These are phyloP conservation scores for Morella rubra DNA, from an alignment of 306 rosid species.

Conservation along the genomic window DNA sequence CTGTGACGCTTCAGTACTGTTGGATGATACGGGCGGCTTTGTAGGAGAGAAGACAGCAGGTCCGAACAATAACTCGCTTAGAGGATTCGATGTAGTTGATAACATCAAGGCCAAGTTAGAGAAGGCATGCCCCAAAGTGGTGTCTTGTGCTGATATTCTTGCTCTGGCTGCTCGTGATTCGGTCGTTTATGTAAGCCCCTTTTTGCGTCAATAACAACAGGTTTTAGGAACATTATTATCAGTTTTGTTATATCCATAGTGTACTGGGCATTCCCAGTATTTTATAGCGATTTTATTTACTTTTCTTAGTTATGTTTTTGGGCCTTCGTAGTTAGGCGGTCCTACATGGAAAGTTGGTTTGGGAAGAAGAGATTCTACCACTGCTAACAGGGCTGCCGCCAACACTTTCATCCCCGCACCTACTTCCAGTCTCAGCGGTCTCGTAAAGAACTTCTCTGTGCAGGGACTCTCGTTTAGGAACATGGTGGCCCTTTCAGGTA, in stretches of 20 bases:
- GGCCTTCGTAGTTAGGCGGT: conserved; percentile 51
- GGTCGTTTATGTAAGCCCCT: conserved; percentile 37
- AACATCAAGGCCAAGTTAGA: conserved; percentile 53
- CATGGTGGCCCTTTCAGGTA: conserved; percentile 66
- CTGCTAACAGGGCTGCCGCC: conserved; percentile 52
- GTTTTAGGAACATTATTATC: not conserved
- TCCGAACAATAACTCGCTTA: conserved; percentile 48
- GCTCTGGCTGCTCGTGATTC: conserved; percentile 61
- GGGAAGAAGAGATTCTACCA: conserved; percentile 65
- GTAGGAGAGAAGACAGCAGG: conserved; percentile 61
- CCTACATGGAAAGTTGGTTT: conserved; percentile 55
- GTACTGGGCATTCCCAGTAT: not conserved
- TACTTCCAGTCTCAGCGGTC: conserved; percentile 14
- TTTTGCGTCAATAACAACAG: not conserved
- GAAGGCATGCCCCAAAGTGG: conserved; percentile 52
- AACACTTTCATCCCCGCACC: conserved; percentile 45
- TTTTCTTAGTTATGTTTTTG: not conserved
- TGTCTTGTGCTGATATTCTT: conserved; percentile 71
- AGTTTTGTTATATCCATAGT: not conserved
- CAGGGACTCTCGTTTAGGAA: conserved; percentile 47
- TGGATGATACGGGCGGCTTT: conserved; percentile 52
- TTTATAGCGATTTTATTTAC: not conserved
- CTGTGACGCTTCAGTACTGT: conserved; percentile 57
- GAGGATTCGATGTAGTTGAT: conserved; percentile 57
- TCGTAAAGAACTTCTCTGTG: conserved; percentile 37